Conservation (phyloP, 2,329 filamentous ascomycete species). For the Venturia aucupariae region DNA sequence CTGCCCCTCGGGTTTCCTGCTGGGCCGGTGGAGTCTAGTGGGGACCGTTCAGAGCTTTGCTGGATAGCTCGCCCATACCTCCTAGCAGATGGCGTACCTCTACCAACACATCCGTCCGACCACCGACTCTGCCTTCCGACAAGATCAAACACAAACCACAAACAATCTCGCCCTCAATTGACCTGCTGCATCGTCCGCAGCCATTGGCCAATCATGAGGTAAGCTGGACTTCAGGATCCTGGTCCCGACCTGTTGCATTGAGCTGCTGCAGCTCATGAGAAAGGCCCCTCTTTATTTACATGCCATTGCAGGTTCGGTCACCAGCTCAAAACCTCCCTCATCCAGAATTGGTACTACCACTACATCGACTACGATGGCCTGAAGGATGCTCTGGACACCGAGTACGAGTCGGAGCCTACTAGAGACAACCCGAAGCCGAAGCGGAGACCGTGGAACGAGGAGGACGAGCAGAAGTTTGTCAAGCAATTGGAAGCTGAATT, state of each 20-base stretch:
- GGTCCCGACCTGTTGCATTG: background rate
- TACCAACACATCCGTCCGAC: background rate
- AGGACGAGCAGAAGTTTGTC: slow-evolving; percentile 85
- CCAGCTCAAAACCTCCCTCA: slow-evolving; percentile 89
- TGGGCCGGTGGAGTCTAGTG: background rate
- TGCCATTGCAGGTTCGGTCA: slow-evolving; percentile 65
- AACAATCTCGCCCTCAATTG: background rate
- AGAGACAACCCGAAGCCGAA: slow-evolving; percentile 29
- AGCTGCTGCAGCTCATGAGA: background rate
- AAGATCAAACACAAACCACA: background rate
- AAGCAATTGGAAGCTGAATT: slow-evolving; percentile 80
- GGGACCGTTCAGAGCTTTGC: background rate
- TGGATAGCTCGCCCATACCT: no score
- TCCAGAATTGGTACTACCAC: slow-evolving; percentile 95
- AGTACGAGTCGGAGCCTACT: slow-evolving; percentile 47
- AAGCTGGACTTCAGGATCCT: background rate
- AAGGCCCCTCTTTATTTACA: background rate
- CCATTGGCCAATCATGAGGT: slow-evolving; percentile 11
- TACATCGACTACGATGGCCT: slow-evolving; percentile 97
- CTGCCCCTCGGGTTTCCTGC: background rate
- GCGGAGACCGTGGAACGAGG: slow-evolving; percentile 71
- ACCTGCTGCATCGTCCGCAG: background rate
- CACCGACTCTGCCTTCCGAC: background rate
- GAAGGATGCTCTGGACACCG: slow-evolving; percentile 74
- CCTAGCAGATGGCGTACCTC: no score